Percentiles rank a stretch among this genome's conserved stretches.
These are phyloP conservation scores for Jasminum sambac DNA, from an alignment of 257 asterid genomes.

Conservation along the genomic window DNA sequence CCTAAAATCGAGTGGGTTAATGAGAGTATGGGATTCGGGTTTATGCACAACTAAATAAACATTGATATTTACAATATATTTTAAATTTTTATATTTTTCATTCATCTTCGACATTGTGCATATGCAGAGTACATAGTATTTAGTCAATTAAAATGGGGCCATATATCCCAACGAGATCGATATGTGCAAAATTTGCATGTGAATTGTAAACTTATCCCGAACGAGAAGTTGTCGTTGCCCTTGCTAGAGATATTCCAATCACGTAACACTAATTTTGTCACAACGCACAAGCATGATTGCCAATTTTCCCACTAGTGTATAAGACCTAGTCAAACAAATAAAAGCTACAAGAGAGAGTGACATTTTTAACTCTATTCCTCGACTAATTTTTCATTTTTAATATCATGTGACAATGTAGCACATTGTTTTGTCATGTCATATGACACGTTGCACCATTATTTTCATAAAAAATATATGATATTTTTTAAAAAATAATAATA, in stretches of 20 bases:
- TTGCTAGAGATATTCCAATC: slow-evolving; percentile 2
- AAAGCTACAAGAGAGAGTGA: neutral
- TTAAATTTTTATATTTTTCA: too few species aligned
- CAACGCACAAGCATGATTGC: slow-evolving; percentile 14
- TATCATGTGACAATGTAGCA: slow-evolving; percentile 15
- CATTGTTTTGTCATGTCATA: slow-evolving; percentile 3
- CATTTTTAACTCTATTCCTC: neutral
- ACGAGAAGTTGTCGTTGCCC: slow-evolving; percentile 1
- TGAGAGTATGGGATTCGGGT: too few species aligned
- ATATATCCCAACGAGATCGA: too few species aligned
- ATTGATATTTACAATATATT: too few species aligned
- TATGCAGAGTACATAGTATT: too few species aligned
- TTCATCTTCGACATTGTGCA: too few species aligned
- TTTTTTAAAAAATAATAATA: too few species aligned
- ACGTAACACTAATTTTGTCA: slow-evolving; percentile 11
- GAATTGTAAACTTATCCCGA: neutral
- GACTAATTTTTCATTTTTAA: neutral
- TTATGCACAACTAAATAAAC: too few species aligned
- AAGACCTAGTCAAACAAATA: slow-evolving; percentile 29
- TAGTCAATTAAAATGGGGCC: too few species aligned
- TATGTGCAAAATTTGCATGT: neutral
- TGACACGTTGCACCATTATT: neutral
- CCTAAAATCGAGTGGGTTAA: too few species aligned
- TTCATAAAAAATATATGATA: too few species aligned
- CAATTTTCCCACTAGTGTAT: neutral